These are phyloP conservation scores for Xylaria sp. DNA, from an alignment of 2,329 filamentous ascomycete genomes.

Conservation along the genomic window DNA sequence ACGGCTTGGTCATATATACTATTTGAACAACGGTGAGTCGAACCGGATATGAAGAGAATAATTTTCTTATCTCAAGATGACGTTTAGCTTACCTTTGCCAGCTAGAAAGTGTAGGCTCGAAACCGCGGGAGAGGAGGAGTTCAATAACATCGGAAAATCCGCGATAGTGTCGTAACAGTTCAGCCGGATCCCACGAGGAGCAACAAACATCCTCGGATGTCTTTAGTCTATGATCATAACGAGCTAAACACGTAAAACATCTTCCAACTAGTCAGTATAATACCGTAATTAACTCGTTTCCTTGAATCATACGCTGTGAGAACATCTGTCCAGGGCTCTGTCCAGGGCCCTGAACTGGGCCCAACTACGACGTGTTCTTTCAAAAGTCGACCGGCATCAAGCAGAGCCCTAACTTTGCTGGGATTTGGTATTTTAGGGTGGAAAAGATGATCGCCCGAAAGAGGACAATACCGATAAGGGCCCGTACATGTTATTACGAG, in stretches of 20 bases:
- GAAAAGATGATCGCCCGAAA: background rate
- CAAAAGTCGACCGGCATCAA: slow-evolving; percentile 21
- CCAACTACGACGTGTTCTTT: slow-evolving; percentile 4
- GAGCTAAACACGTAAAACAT: background rate
- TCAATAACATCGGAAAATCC: slow-evolving; percentile 9
- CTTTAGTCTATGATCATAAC: background rate
- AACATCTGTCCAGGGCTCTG: background rate
- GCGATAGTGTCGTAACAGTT: background rate
- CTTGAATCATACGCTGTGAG: slow-evolving; percentile 8
- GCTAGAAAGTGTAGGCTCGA: slow-evolving; percentile 22
- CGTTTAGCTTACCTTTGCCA: slow-evolving; percentile 25
- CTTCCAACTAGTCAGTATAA: background rate
- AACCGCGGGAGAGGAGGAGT: slow-evolving; percentile 20
- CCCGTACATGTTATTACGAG: too few relatives aligned
- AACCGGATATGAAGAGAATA: background rate
- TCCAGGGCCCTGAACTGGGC: background rate
- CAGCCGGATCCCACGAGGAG: background rate
- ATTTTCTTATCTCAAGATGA: background rate
- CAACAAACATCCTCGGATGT: background rate
- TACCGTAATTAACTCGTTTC: background rate
- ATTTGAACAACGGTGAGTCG: background rate
- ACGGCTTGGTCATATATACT: slow-evolving; percentile 6
- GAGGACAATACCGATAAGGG: background rate
- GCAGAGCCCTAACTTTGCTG: slow-evolving; percentile 12
- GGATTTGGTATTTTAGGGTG: slow-evolving; percentile 10